Evolutionary conservation across 1,284 basidiomycete species (phyloP).

Genomic region (Lentinus polychrous): DNA sequence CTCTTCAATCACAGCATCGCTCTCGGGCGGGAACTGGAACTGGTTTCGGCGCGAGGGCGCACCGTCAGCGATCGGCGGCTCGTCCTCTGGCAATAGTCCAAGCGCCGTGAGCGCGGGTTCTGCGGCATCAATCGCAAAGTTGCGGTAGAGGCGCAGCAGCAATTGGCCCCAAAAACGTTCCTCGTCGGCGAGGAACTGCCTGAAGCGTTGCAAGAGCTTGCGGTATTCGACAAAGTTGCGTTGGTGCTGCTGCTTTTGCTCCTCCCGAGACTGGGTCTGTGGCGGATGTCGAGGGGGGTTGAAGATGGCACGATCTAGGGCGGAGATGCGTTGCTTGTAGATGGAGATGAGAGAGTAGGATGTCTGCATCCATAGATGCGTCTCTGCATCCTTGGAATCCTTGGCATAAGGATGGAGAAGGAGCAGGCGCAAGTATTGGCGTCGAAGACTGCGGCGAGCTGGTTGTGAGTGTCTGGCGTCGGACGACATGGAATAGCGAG

Average conservation of each 20-base stretch:
- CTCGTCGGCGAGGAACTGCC: slow-evolving; percentile 80
- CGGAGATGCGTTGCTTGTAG: slow-evolving; percentile 73
- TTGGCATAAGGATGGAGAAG: slow-evolving; percentile 69
- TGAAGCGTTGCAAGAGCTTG: slow-evolving; percentile 81
- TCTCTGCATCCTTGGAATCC: slow-evolving; percentile 78
- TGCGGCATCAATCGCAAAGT: slow-evolving; percentile 61
- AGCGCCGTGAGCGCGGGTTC: slow-evolving; percentile 48
- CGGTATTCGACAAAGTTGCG: slow-evolving; percentile 63
- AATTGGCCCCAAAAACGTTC: slow-evolving; percentile 84
- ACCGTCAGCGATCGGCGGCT: slow-evolving; percentile 6
- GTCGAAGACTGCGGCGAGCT: slow-evolving; percentile 52
- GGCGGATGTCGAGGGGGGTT: slow-evolving; percentile 38
- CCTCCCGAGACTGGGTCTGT: slow-evolving; percentile 28
- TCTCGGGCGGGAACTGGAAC: slow-evolving; percentile 51
- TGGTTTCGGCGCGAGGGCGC: slow-evolving; percentile 35
- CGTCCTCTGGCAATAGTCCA: slow-evolving; percentile 38
- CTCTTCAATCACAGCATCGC: slow-evolving; percentile 25
- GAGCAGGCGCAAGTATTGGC: slow-evolving; percentile 69
- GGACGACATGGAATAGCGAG: slow-evolving; percentile 5
- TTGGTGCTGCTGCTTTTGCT: slow-evolving; percentile 29
- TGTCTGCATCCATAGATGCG: slow-evolving; percentile 87
- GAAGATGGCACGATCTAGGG: slow-evolving; percentile 57
- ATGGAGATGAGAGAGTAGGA: slow-evolving; percentile 81
- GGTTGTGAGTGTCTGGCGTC: slow-evolving; percentile 10
- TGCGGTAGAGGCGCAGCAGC: slow-evolving; percentile 61